These are phyloP conservation scores for Hippophae tibetana DNA, from an alignment of 306 rosid genomes.

Conservation along the genomic window DNA sequence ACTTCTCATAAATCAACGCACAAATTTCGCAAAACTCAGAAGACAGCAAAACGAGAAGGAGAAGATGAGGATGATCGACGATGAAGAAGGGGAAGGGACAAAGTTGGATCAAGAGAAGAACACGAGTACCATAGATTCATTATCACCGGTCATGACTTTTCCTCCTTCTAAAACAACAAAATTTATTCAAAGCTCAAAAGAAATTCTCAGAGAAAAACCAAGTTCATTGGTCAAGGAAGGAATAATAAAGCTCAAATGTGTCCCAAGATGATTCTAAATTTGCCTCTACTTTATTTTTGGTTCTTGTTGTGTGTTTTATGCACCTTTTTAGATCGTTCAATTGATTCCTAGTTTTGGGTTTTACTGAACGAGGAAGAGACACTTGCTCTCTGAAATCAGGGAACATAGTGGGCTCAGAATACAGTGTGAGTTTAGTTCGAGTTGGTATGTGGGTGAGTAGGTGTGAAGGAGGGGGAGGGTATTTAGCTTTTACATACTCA, in stretches of 20 bases:
- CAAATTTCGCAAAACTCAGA: constrained; percentile 8
- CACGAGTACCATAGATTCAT: constrained; percentile 43
- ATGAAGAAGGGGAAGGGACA: neutral
- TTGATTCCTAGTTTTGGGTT: constrained; percentile 43
- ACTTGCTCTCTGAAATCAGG: constrained; percentile 23
- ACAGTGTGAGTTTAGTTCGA: neutral
- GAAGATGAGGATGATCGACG: no score
- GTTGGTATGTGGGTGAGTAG: no score
- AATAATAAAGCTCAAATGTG: neutral
- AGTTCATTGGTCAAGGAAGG: constrained; percentile 20
- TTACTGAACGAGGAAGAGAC: constrained; percentile 25
- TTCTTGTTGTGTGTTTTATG: neutral
- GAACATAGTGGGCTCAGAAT: constrained; percentile 16
- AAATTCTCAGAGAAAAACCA: constrained; percentile 19
- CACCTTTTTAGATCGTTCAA: neutral
- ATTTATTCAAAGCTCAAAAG: constrained; percentile 19
- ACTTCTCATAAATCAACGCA: constrained; percentile 8
- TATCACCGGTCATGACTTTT: constrained; percentile 25
- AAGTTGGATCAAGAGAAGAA: neutral
- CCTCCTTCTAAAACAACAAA: constrained; percentile 4
- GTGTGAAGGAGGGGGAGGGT: no score
- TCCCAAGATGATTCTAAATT: neutral
- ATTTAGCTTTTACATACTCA: no score
- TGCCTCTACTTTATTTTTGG: constrained; percentile 2
- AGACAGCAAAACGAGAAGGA: neutral